These are phyloP conservation scores for Malassezia sp. DNA, from an alignment of 1,284 basidiomycete genomes.

Conservation along the genomic window DNA sequence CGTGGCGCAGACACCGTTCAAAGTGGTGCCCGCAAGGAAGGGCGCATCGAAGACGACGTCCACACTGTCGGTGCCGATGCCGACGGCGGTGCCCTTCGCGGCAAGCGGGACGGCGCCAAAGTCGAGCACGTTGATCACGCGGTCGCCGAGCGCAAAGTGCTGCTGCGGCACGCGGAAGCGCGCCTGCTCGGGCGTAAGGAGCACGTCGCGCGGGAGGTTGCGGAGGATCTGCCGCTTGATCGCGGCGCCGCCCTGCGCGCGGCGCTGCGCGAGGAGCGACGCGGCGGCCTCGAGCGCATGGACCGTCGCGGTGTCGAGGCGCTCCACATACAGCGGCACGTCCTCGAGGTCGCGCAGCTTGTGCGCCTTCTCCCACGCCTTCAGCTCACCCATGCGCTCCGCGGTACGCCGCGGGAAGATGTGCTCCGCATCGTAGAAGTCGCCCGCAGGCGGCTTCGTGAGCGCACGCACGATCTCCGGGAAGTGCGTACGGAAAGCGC, in stretches of 20 bases:
- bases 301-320: slow-evolving; percentile 60
- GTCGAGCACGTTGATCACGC: slow-evolving; percentile 90
- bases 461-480: slow-evolving; percentile 36
- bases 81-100: slow-evolving; percentile 85
- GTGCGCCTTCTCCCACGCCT: slow-evolving; percentile 72
- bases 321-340: slow-evolving; percentile 81
- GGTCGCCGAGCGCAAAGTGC: slow-evolving; percentile 79
- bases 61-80: slow-evolving; percentile 65
- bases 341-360: slow-evolving; percentile 82
- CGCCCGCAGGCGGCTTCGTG: slow-evolving; percentile 48
- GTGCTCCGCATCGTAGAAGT: slow-evolving; percentile 61
- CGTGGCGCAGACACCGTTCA: slow-evolving; percentile 54
- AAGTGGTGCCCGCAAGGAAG: slow-evolving; percentile 81
- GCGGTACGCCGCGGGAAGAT: slow-evolving; percentile 61
- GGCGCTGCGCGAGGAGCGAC: slow-evolving; percentile 53
- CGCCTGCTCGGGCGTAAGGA: slow-evolving; percentile 84
- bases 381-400: slow-evolving; percentile 62
- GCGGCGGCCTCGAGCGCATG: slow-evolving; percentile 56
- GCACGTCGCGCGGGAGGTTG: slow-evolving; percentile 80
- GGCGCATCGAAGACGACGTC: slow-evolving; percentile 95
- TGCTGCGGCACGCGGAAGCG: slow-evolving; percentile 82
- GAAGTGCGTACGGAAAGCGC: slow-evolving; percentile 58
- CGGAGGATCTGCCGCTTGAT: slow-evolving; percentile 75
- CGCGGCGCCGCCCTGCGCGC: slow-evolving; percentile 51
- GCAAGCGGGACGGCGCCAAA: slow-evolving; percentile 78